These are phyloP conservation scores for Elaphomyces granulatus DNA, from an alignment of 495 filamentous ascomycete species.

Conservation along the genomic window DNA sequence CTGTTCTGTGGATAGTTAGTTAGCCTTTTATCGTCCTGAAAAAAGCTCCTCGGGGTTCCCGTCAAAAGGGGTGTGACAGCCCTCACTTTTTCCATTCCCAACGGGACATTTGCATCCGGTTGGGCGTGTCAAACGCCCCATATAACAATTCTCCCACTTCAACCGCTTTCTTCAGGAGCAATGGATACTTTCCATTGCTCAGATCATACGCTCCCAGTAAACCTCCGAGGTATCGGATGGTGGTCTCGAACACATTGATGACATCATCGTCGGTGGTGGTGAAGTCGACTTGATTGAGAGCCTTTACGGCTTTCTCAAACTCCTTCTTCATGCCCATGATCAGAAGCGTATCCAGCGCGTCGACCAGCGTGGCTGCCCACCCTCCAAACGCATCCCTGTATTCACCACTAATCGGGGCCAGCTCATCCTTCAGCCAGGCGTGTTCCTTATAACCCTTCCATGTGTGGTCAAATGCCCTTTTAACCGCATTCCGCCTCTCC, in stretches of 20 bases:
- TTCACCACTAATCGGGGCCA: slow-evolving; percentile 47
- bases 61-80: not conserved
- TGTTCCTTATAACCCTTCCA: slow-evolving; percentile 64
- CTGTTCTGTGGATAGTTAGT: slow-evolving; percentile 14
- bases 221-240: slow-evolving; percentile 76
- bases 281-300: slow-evolving; percentile 41
- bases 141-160: slow-evolving; percentile 83
- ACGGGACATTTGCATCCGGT: slow-evolving; percentile 57
- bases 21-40: not conserved
- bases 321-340: slow-evolving; percentile 49
- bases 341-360: slow-evolving; percentile 46
- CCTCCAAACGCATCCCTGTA: slow-evolving; percentile 42
- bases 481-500: slow-evolving; percentile 42
- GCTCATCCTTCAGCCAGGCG: slow-evolving; percentile 71
- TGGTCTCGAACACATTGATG: slow-evolving; percentile 78
- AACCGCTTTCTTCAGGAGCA: slow-evolving; percentile 68
- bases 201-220: slow-evolving; percentile 75
- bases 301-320: slow-evolving; percentile 42
- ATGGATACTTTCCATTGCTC: slow-evolving; percentile 44
- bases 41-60: too few species aligned
- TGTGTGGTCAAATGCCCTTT: slow-evolving; percentile 48
- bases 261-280: slow-evolving; percentile 29
- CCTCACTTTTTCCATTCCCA: slow-evolving; percentile 5
- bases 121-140: slow-evolving; percentile 87
- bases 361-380: slow-evolving; percentile 47